phyloP scores from a whole-genome alignment of 805 yeast genomes.

The Starmerella sp. region DNA sequence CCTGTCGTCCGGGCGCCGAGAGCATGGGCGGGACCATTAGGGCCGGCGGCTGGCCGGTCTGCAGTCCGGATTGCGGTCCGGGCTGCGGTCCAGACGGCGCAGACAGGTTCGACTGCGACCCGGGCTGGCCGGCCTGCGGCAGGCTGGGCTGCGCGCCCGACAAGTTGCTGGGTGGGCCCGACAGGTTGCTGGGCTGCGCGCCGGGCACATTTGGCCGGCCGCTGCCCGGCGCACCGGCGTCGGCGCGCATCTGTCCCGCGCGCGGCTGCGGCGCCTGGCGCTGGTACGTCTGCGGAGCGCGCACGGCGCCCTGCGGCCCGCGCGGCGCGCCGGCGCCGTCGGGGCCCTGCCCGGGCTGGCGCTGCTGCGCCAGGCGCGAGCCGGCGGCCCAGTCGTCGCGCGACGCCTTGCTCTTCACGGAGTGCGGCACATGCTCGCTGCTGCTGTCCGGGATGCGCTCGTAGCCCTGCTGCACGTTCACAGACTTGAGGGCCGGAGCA shows the following conservation, averaged over 20 bases:
- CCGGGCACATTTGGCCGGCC: not conserved
- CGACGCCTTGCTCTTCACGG: constrained; percentile 3
- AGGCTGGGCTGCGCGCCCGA: too few species aligned
- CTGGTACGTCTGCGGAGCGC: not conserved
- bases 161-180: too few species aligned
- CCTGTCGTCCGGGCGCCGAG: not conserved
- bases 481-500: not conserved
- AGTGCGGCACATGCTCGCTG: not conserved
- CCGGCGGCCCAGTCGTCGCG: not conserved
- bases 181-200: too few species aligned
- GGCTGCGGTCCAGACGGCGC: too few species aligned
- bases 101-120: too few species aligned
- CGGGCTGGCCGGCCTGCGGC: too few species aligned
- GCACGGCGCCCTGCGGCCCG: constrained; percentile 1
- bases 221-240: too few species aligned
- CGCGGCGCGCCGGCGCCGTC: not conserved
- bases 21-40: too few species aligned
- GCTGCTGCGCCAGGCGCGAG: not conserved
- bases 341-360: not conserved
- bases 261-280: constrained; percentile 1
- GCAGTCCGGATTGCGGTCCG: too few species aligned
- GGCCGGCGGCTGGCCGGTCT: too few species aligned
- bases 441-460: not conserved
- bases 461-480: constrained; percentile 3
- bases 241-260: not conserved